Base-by-base conservation (phyloP, 805 yeast genomes). In the Zygotorulaspora florentina region DNA sequence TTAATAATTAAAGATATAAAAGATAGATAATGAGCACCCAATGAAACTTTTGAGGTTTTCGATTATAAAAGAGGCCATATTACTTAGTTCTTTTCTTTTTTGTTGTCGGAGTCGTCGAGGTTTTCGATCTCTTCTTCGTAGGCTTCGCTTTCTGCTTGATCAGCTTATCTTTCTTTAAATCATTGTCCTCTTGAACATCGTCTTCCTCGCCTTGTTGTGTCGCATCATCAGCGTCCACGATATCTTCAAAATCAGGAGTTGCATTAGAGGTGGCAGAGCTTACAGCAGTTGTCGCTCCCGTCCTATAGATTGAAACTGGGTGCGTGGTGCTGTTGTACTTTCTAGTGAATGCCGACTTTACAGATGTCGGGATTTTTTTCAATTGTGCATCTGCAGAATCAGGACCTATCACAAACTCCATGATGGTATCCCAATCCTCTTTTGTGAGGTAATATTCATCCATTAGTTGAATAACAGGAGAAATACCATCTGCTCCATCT, bases 351-450 rank as follows among this genome's bases (percentile, higher is more conserved):
- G 87, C 85, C 5, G 91, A 71, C 63, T 93, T 95, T 12, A 80
- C 80, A n/a, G 81, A 74, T 1, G 96, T 77, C 8, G 91, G 80
- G 3, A 91, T 74, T 56, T 77, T 75, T 65, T 87, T 87, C 9
- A 69, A 52, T 0, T 59, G 59, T 0, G 62, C 57, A 6, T 75
- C 78, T 13, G 78, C 72, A 29, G 65, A 58, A 12, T 65, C 73
- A 11, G 72, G 74, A 0, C 96, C 96, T 10, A 89, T 82, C 13
- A 87, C 84, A 50, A 90, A 78, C 51, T 90, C 97, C 76, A 88
- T 73, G 9, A 93, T 69, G 17, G 75, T 76, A 59, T 91, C 98
- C 90, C 95, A 91, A 65, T 93, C 98, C 47, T 90, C 96, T 57
- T 80, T 85, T 7, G 96, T 85, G 31, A 93, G 64, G 58, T 80